Base-by-base conservation (phyloP, 176 grass and related monocot genomes). In the Oropetium thomaeum region DNA sequence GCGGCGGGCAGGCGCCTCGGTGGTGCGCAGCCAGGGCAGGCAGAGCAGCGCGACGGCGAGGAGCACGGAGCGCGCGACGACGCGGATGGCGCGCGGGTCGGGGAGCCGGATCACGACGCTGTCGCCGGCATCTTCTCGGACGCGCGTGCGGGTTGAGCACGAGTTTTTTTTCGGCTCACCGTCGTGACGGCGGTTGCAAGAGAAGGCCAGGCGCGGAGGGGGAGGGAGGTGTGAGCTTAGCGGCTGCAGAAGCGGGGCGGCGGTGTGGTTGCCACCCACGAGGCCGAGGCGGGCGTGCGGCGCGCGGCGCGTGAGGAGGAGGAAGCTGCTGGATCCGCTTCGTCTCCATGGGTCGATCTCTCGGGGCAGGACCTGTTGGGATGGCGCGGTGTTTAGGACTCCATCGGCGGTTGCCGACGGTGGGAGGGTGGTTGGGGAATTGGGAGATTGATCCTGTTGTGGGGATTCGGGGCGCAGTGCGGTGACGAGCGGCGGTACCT, bases 261-360 rank as follows among this genome's bases (percentile, higher is more conserved):
- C 85, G 73, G 92, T 96, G 87, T 96, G 92, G 86, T 96, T 96
- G 65, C 92, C 92, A 87, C 92, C 92, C 89, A 96, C 89, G 89
- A 96, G 92, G 72, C 86, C 92, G 54, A 96, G 82, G 73, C 89
- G 92, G 71, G 83, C 35, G 73, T 23, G 82, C 63, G 62, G 69
- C 66, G 82, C 73, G 55, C 83, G 74, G 47, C 63, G 83, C 68
- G 78, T 80, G 82, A 96, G 83, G 86, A 92, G 80, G 80, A 96
- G 72, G 64, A n/a, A 91, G 83, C 59, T 82, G 76, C 14, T 22
- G 76, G 62, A 87, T 80, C 59, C 89, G 86, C 84, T 96, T 76
- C 68, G 82, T 31, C 70, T 92, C 92, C 92, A 96, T 96, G 68
- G 44, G 30, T 3, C 42, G 62, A 80, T 71, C 75, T 62, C 57